Evolutionary conservation across 306 rosid genomes (phyloP).

Genomic region (Erythrophleum fordii): DNA sequence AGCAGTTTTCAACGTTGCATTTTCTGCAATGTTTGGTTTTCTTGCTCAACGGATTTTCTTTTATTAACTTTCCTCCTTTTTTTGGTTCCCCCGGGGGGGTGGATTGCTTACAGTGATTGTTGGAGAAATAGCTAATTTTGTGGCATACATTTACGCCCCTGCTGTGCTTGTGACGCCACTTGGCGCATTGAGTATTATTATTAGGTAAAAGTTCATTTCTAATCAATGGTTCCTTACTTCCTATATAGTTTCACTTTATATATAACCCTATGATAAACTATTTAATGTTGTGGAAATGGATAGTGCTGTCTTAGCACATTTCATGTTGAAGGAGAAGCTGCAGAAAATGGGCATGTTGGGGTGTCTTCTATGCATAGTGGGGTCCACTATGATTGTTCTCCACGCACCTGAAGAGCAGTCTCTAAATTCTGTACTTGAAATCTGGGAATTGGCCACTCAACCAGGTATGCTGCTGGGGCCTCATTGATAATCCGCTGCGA

Average conservation of each 20-base stretch:
- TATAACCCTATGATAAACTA: background rate
- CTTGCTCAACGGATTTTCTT: background rate
- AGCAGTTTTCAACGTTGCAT: conserved; percentile 33
- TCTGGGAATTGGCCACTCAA: conserved; percentile 84
- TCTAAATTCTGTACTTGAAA: conserved; percentile 66
- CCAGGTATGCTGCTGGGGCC: conserved; percentile 57
- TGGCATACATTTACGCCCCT: conserved; percentile 81
- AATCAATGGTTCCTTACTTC: background rate
- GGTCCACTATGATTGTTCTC: conserved; percentile 77
- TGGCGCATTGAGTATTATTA: conserved; percentile 92
- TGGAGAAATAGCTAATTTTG: conserved; percentile 86
- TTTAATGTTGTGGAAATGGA: conserved; percentile 33
- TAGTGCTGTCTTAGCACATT: conserved; percentile 90
- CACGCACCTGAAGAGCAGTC: conserved; percentile 75
- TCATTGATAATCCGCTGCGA: background rate
- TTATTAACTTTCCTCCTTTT: background rate
- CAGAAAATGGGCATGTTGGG: conserved; percentile 91
- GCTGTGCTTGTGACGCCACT: conserved; percentile 91
- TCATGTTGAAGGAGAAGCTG: conserved; percentile 79
- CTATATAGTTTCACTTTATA: background rate
- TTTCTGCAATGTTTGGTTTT: background rate
- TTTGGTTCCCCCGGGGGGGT: background rate
- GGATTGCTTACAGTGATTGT: conserved; percentile 67
- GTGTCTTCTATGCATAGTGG: conserved; percentile 82
- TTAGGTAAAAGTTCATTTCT: conserved; percentile 57